These are phyloP conservation scores for Magnolia sinica DNA, from an alignment of 164 flowering plant species.

Conservation along the genomic window DNA sequence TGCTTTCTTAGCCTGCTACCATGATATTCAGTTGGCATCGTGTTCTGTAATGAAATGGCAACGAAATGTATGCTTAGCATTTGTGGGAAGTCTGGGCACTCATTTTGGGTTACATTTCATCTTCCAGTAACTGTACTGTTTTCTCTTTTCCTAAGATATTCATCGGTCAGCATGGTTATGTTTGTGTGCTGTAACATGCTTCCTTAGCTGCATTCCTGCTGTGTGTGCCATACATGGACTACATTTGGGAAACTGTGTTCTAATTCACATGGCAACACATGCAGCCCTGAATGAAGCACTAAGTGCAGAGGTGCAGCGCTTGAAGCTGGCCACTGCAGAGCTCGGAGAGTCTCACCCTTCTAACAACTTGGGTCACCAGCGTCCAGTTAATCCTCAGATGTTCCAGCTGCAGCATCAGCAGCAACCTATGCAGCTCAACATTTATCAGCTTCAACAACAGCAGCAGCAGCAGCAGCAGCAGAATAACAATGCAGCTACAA, in stretches of 20 bases:
- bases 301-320: conserved; percentile 57
- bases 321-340: conserved; percentile 48
- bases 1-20: too few species aligned
- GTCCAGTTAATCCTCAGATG: conserved; percentile 29
- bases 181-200: too few species aligned
- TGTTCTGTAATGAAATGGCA: too few species aligned
- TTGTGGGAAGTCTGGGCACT: too few species aligned
- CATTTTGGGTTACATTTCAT: too few species aligned
- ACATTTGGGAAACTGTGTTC: neutral
- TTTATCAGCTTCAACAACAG: conserved; percentile 34
- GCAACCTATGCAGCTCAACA: conserved; percentile 18
- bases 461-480: conserved; percentile 26
- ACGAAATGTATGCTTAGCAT: too few species aligned
- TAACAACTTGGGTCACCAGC: conserved; percentile 29
- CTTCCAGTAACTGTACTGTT: too few species aligned
- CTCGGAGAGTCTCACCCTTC: conserved; percentile 29
- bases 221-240: neutral
- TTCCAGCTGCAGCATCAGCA: conserved; percentile 36
- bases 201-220: too few species aligned
- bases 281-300: conserved; percentile 66
- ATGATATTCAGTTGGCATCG: too few species aligned
- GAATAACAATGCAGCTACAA: conserved; percentile 21
- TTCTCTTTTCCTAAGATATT: too few species aligned
- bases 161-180: too few species aligned
- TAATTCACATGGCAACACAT: conserved; percentile 1